Percentiles rank a stretch among this genome's conserved stretches.
Conservation (phyloP, 352 stramenopile species). For the Phytophthora pinifolia region DNA sequence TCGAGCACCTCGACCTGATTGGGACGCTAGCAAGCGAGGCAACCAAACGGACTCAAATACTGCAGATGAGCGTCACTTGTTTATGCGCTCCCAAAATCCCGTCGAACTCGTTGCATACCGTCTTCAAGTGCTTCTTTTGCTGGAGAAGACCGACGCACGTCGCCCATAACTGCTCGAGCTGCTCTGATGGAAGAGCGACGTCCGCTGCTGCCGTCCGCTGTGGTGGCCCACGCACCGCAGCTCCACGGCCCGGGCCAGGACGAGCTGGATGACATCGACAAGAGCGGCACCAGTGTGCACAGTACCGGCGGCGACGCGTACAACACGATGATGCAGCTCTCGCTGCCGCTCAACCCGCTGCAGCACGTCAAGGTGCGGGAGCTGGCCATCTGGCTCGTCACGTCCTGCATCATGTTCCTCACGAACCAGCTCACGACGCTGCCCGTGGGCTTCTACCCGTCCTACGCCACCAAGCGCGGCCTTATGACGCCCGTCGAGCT, state of each 20-base stretch:
- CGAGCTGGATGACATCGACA: conserved; percentile 32
- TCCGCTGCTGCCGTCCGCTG: conserved; percentile 21
- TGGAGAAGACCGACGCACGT: too few species aligned
- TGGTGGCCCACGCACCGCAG: conserved; percentile 15
- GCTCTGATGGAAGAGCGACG: conserved; percentile 23
- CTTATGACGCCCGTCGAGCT: conserved; percentile 50
- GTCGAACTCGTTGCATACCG: conserved; percentile 1
- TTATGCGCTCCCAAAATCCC: too few species aligned
- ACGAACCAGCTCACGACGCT: conserved; percentile 77
- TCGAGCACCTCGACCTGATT: too few species aligned
- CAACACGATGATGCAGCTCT: conserved; percentile 66
- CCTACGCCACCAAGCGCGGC: conserved; percentile 48
- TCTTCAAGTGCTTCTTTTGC: neutral
- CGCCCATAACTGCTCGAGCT: too few species aligned
- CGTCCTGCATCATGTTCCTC: conserved; percentile 60
- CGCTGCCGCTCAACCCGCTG: conserved; percentile 52
- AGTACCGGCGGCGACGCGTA: conserved; percentile 34
- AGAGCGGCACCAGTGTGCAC: conserved; percentile 36
- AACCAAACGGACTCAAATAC: too few species aligned
- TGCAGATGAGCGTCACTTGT: too few species aligned
- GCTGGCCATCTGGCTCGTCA: conserved; percentile 49
- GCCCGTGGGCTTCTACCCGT: conserved; percentile 73
- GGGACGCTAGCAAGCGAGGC: too few species aligned
- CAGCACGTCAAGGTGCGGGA: conserved; percentile 42
- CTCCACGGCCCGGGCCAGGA: conserved; percentile 13